These are phyloP conservation scores for Lasiosphaeria miniovina DNA, from an alignment of 495 filamentous ascomycete genomes.

Conservation along the genomic window DNA sequence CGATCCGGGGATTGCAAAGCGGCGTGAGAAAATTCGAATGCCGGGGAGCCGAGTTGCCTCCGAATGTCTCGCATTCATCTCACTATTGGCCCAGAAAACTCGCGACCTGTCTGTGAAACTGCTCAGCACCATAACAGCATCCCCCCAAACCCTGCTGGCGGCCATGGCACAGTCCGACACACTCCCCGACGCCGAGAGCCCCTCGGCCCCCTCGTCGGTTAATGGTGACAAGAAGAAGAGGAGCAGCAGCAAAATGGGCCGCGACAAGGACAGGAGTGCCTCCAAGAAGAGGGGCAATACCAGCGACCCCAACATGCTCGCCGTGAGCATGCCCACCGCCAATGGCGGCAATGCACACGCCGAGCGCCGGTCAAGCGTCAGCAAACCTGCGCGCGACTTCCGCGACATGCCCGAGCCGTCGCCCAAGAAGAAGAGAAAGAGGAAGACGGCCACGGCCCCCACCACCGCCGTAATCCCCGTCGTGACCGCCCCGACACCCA, in stretches of 20 bases:
- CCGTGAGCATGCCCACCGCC: conserved; percentile 21
- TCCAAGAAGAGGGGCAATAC: conserved; percentile 23
- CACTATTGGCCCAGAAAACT: too few species aligned
- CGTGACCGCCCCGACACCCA: conserved; percentile 7
- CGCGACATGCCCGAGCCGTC: conserved; percentile 60
- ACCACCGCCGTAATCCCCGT: conserved; percentile 26
- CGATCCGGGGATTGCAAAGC: too few species aligned
- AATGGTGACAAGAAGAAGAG: conserved; percentile 12
- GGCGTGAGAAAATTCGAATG: too few species aligned
- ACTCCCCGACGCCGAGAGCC: conserved; percentile 23
- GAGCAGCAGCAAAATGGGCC: conserved; percentile 14
- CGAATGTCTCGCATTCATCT: too few species aligned
- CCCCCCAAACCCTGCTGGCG: background rate
- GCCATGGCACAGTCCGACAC: conserved; percentile 21
- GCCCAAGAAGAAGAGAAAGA: conserved; percentile 41
- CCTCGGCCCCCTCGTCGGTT: conserved; percentile 16
- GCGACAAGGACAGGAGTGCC: conserved; percentile 7
- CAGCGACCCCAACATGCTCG: conserved; percentile 10
- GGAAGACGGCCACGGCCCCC: conserved; percentile 16
- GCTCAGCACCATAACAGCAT: too few species aligned
- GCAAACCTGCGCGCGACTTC: conserved; percentile 69
- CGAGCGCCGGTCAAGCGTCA: conserved; percentile 51
- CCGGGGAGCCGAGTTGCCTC: too few species aligned
- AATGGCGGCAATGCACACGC: conserved; percentile 22
- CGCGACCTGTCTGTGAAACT: background rate